These are phyloP conservation scores for Termitomyces bulborhizus DNA, from an alignment of 768 basidiomycete genomes.

Conservation along the genomic window DNA sequence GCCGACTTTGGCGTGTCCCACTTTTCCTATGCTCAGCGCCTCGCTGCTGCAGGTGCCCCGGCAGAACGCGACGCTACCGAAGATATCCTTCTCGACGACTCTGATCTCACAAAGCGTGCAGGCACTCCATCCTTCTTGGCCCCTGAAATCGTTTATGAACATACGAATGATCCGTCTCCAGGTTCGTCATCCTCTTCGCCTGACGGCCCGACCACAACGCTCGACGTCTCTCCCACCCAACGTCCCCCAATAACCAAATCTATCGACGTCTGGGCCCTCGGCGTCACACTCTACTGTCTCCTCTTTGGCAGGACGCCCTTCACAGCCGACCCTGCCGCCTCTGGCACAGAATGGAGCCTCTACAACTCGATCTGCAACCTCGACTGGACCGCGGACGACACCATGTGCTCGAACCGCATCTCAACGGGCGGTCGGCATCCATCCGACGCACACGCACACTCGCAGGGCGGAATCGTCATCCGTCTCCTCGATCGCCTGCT, in stretches of 20 bases:
- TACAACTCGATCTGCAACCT: slow-evolving; percentile 75
- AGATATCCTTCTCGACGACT: slow-evolving; percentile 74
- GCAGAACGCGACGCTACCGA: slow-evolving; percentile 36
- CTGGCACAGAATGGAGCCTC: slow-evolving; percentile 57
- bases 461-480: slow-evolving; percentile 59
- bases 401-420: slow-evolving; percentile 68
- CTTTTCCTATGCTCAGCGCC: slow-evolving; percentile 84
- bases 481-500: slow-evolving; percentile 70
- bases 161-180: slow-evolving; percentile 26
- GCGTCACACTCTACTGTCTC: slow-evolving; percentile 92
- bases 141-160: slow-evolving; percentile 86
- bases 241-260: slow-evolving; percentile 76
- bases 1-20: slow-evolving; percentile 98
- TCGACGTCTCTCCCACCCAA: slow-evolving; percentile 16
- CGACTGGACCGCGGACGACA: slow-evolving; percentile 61
- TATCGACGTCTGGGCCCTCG: slow-evolving; percentile 97
- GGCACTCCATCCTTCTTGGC: slow-evolving; percentile 96
- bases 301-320: slow-evolving; percentile 88
- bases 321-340: slow-evolving; percentile 21
- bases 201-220: slow-evolving; percentile 11
- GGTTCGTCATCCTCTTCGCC: slow-evolving; percentile 8
- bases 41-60: slow-evolving; percentile 54
- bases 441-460: slow-evolving; percentile 20
- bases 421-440: slow-evolving; percentile 59
- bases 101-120: slow-evolving; percentile 83